Evolutionary conservation across 352 stramenopile species (phyloP), one percentile per base, ranked within the genome.

Genomic region (Pythium dissimile): DNA sequence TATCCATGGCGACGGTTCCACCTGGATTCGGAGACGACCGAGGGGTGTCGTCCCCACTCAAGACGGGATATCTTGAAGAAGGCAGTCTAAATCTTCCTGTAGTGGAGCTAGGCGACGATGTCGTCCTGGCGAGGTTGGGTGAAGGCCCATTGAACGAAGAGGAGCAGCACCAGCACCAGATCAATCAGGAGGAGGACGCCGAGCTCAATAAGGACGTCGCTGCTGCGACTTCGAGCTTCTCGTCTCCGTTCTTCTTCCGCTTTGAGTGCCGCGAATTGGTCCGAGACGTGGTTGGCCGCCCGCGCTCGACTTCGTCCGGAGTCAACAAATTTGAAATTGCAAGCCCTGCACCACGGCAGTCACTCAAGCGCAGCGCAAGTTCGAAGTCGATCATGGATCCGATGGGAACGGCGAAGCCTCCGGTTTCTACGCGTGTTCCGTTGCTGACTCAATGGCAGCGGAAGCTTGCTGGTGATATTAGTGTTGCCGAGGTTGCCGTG

Each of bases 201-300:
- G 78, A 92, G 56, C 77, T 92, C 37, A 91, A 94, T 67, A 92
- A 92, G 59, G 84, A 92, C 62, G 84, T 92, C 0, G 84, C 80
- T 1, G 84, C 86, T 16, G 81, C 82, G 7, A 92, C 81, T 9
- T 94, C 83, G 15, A 90, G 76, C 28, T 90, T 93, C 51, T 93
- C 81, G 12, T 72, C 84, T 8, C 82, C 86, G 32, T 92, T 94
- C 50, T 95, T 95, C 60, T 88, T 95, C 26, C 83, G 69, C 10
- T 93, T 94, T 42, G 86, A 95, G 54, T 94, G 74, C 32, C 79
- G 77, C 21, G 67, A 91, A 47, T 53, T 92, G 2, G n/a, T 43
- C 1, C 48, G 60, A 27, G 42, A 66, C 15, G 23, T 5, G 21
- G 41, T 55, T 5, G 41, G 20, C 13, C 57, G 38, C 8, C 44